Evolutionary conservation across 176 grass and related monocot species (phyloP).

Genomic region (Rhynchospora tenuis): DNA sequence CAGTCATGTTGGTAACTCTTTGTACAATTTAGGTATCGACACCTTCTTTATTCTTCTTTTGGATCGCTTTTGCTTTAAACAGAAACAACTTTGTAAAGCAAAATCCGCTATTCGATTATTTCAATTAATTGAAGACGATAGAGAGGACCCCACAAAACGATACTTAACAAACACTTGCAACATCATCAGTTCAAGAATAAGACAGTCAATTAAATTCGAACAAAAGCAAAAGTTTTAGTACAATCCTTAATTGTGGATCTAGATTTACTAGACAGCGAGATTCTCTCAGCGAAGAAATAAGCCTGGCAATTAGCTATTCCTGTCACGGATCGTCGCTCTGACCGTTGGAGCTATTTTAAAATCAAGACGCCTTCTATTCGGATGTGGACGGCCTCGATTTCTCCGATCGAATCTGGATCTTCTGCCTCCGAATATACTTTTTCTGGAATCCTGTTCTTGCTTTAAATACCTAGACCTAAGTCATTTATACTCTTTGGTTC

Average conservation of each 20-base stretch:
- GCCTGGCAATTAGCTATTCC: slow-evolving; percentile 17
- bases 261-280: background rate
- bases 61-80: no score
- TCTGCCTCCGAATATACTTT: slow-evolving; percentile 26
- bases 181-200: background rate
- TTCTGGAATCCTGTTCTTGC: background rate
- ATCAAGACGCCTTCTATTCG: background rate
- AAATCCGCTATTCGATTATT: no score
- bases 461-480: slow-evolving; percentile 7
- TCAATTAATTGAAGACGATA: no score
- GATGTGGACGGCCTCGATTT: slow-evolving; percentile 30
- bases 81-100: no score
- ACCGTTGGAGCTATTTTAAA: slow-evolving; percentile 12
- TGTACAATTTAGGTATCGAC: no score
- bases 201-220: background rate
- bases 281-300: background rate
- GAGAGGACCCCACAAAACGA: no score
- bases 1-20: no score
- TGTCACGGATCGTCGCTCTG: background rate
- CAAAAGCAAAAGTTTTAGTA: background rate
- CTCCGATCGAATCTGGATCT: slow-evolving; percentile 56
- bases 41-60: no score
- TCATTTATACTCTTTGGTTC: no score
- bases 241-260: background rate
- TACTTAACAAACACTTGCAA: background rate